phyloP scores from a whole-genome alignment of 352 stramenopile genomes.

The Phytophthora brassicae region DNA sequence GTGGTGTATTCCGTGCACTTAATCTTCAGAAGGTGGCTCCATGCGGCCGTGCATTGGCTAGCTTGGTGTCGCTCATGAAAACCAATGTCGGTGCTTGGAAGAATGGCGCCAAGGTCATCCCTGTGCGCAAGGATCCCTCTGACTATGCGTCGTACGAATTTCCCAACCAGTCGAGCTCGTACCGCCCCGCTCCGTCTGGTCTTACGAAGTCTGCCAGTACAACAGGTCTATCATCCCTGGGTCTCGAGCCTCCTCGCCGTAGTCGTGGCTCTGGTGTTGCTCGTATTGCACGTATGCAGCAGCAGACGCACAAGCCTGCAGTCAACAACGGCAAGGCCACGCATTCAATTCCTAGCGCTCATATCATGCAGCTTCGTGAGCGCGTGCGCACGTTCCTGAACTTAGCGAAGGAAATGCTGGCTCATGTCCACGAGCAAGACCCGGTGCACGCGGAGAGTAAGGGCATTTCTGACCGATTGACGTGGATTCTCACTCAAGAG shows the following conservation, averaged over 20 bases:
- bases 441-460: slow-evolving; percentile 84
- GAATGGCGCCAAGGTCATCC: slow-evolving; percentile 79
- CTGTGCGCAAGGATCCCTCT: slow-evolving; percentile 76
- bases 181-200: slow-evolving; percentile 43
- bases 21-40: slow-evolving; percentile 69
- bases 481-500: slow-evolving; percentile 95
- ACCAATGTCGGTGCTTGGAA: slow-evolving; percentile 73
- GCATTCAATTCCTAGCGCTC: slow-evolving; percentile 75
- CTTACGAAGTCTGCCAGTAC: slow-evolving; percentile 90
- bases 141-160: slow-evolving; percentile 89
- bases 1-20: slow-evolving; percentile 77
- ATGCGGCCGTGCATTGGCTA: slow-evolving; percentile 66
- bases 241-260: slow-evolving; percentile 69
- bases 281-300: slow-evolving; percentile 77
- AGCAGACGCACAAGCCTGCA: slow-evolving; percentile 71
- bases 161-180: slow-evolving; percentile 49
- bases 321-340: slow-evolving; percentile 52
- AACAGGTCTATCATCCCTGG: slow-evolving; percentile 77
- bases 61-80: slow-evolving; percentile 73
- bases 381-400: slow-evolving; percentile 94
- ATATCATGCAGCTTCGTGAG: slow-evolving; percentile 93
- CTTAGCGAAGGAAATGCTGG: slow-evolving; percentile 88
- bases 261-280: slow-evolving; percentile 82
- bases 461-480: slow-evolving; percentile 94
- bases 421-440: slow-evolving; percentile 74